Evolutionary conservation across 331 rosid genomes (phyloP).

Genomic region (Phaseolus coccineus): DNA sequence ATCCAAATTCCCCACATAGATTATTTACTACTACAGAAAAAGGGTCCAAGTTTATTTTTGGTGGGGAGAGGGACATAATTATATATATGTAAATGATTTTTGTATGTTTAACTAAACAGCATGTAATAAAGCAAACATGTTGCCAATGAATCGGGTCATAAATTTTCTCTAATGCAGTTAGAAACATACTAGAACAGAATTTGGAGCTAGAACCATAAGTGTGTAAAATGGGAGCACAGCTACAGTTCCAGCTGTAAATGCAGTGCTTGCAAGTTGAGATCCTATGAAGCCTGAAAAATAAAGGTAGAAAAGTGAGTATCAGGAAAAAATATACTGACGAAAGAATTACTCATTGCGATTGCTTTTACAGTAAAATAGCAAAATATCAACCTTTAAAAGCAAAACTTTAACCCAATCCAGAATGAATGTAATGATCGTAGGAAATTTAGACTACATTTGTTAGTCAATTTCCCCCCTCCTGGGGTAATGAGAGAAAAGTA

Average conservation of each 20-base stretch:
- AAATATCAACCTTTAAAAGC: background rate
- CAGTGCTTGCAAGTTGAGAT: slow-evolving; percentile 77
- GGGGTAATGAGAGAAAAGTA: background rate
- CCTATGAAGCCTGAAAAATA: slow-evolving; percentile 66
- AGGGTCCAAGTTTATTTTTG: background rate
- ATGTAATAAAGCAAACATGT: slow-evolving; percentile 14
- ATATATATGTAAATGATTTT: background rate
- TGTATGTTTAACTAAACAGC: background rate
- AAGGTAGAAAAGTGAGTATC: slow-evolving; percentile 32
- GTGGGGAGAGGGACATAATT: background rate
- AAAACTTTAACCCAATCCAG: background rate
- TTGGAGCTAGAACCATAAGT: slow-evolving; percentile 96
- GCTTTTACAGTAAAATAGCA: background rate
- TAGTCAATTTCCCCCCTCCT: background rate
- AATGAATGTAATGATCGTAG: background rate
- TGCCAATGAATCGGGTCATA: slow-evolving; percentile 2
- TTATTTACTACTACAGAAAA: background rate
- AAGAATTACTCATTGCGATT: slow-evolving; percentile 2
- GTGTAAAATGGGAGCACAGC: slow-evolving; percentile 95
- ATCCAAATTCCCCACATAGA: slow-evolving; percentile 2
- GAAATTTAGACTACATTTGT: background rate
- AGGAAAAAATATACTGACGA: background rate
- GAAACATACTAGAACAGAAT: slow-evolving; percentile 73
- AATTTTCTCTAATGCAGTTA: slow-evolving; percentile 17
- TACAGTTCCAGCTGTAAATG: slow-evolving; percentile 78